A percentile compares a stretch with the other conserved stretches of the same genome.
These are phyloP conservation scores for Cryptococcus wingfieldii DNA, from an alignment of 1,284 basidiomycete species.

Conservation along the genomic window DNA sequence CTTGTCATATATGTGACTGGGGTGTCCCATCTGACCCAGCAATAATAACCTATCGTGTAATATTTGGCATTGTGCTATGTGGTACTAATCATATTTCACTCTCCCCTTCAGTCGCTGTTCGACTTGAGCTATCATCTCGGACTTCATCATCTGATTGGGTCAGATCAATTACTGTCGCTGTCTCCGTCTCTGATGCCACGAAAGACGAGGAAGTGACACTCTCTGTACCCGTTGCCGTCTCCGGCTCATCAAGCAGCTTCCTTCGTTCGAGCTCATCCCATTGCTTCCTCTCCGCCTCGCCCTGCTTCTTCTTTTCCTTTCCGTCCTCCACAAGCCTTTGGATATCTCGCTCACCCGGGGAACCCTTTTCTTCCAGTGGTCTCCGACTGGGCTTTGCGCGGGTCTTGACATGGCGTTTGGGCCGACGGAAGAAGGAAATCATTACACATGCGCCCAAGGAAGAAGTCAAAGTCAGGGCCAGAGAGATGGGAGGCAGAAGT, in stretches of 20 bases:
- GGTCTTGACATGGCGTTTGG: too few relatives aligned
- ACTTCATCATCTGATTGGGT: background rate
- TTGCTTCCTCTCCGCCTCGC: background rate
- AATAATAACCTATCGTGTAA: too few relatives aligned
- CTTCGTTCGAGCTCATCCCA: background rate
- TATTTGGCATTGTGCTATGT: too few relatives aligned
- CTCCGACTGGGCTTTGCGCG: too few relatives aligned
- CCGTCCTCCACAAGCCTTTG: too few relatives aligned
- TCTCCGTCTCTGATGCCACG: background rate
- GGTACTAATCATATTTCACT: too few relatives aligned
- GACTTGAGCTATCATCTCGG: too few relatives aligned
- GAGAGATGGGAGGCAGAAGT: constrained; percentile 40
- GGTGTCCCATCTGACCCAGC: too few relatives aligned
- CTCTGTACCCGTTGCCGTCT: background rate
- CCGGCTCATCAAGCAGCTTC: background rate
- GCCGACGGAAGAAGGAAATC: constrained; percentile 32
- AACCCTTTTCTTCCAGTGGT: too few relatives aligned
- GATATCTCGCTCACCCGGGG: too few relatives aligned
- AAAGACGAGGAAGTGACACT: background rate
- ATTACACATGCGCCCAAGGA: constrained; percentile 38
- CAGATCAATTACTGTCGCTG: background rate
- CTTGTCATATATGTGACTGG: background rate
- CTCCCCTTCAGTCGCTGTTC: background rate
- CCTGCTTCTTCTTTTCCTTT: background rate
- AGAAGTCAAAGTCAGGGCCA: constrained; percentile 39